Percentiles rank a stretch among this genome's conserved stretches.
Conservation (phyloP, 2,329 filamentous ascomycete genomes). For the Ophiocordyceps camponoti-floridani region DNA sequence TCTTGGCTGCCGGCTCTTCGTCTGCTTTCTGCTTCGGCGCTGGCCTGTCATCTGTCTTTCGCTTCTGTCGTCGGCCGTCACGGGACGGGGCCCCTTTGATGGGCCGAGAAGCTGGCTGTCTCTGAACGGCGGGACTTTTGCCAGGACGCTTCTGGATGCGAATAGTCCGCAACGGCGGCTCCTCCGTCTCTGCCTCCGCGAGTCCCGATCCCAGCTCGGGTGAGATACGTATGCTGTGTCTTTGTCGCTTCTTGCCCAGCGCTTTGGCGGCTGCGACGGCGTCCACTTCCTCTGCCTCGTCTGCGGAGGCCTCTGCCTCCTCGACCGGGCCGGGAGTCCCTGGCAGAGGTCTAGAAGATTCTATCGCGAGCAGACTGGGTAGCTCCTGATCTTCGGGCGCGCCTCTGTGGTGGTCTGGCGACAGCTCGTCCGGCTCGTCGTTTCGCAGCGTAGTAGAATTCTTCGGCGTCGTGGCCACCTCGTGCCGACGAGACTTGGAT, state of each 20-base stretch:
- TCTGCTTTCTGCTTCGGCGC: background rate
- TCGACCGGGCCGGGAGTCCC: background rate
- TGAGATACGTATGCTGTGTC: slow-evolving; percentile 16
- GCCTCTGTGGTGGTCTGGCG: slow-evolving; percentile 9
- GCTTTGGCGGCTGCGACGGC: slow-evolving; percentile 22
- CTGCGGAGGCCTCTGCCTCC: slow-evolving; percentile 6
- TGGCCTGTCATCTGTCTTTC: background rate
- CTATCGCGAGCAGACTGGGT: background rate
- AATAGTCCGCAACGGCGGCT: slow-evolving; percentile 1
- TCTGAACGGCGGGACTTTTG: slow-evolving; percentile 24
- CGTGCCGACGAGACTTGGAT: slow-evolving; percentile 20
- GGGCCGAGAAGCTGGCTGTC: slow-evolving; percentile 8
- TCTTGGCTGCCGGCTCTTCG: background rate
- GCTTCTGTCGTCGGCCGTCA: background rate
- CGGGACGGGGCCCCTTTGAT: background rate
- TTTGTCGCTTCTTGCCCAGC: slow-evolving; percentile 24
- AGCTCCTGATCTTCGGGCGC: slow-evolving; percentile 2
- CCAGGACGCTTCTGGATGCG: slow-evolving; percentile 4
- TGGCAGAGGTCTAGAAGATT: background rate
- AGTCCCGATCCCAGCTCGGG: slow-evolving; percentile 21
- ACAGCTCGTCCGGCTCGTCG: slow-evolving; percentile 13
- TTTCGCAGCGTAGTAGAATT: slow-evolving; percentile 3
- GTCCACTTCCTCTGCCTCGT: slow-evolving; percentile 25
- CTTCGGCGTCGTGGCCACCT: slow-evolving; percentile 12
- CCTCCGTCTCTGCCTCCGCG: slow-evolving; percentile 10